Base-by-base conservation (phyloP, 2,329 filamentous ascomycete genomes). In the Nannizziopsis arthrosporioides region DNA sequence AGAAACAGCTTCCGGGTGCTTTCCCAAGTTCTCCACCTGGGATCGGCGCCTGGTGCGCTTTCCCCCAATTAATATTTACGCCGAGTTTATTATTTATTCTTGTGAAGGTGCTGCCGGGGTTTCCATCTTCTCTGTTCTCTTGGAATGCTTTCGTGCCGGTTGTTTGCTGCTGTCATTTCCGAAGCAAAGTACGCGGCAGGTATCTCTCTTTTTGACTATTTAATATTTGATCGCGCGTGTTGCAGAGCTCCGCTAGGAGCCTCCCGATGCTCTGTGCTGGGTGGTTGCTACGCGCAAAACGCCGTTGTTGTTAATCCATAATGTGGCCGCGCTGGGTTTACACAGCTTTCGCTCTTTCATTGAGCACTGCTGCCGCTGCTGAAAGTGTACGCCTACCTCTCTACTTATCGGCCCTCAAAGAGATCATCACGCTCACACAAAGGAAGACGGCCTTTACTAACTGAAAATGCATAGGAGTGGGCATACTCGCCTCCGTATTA, bases 401-500 rank as follows among this genome's bases (percentile, higher is more conserved):
- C 22, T 35, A 41, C 8, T 12, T 22, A n/a, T 5, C 18, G 18
- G 15, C 19, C 42, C 32, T 32, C 41, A 31, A 17, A 41, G 5
- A 41, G 22, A 41, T 5, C 5, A n/a, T 12, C 32, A 34, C 18
- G 27, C 9, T 10, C 7, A 5, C 11, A 12, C 10, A 31, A n/a
- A n/a, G n/a, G n/a, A n/a, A n/a, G n/a, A n/a, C n/a, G n/a, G 22
- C 31, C 19, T 9, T 37, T n/a, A 7, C 32, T 10, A 5, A 42
- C 12, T 11, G 8, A 41, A n/a, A 42, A 36, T 3, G 22, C 30
- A 32, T 17, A 47, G 40, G 37, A 46, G 30, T 42, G 43, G 63
- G 63, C 64, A 9, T 62, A 59, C 42, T 80, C 77, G 18, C 77
- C 77, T 39, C 84, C 86, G 2, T 77, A 76, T 60, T 94, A 94